Base-by-base conservation (phyloP, 768 basidiomycete genomes). In the Termitomyces sp. region DNA sequence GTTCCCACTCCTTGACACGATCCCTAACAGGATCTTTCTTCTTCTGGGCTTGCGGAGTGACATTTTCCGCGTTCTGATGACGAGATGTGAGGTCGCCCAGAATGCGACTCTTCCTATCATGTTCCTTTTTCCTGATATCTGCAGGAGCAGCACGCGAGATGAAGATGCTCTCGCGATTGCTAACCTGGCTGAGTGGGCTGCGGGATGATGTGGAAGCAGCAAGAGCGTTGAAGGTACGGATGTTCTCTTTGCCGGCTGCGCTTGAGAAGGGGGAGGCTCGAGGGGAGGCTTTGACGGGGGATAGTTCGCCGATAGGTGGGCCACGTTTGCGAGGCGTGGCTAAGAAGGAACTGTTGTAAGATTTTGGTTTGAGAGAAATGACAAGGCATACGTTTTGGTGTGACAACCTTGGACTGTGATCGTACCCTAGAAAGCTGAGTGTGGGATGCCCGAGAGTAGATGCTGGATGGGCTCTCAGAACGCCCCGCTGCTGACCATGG, bases 1-100 rank as follows among this genome's bases (percentile, higher is more conserved):
- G 73, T 64, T 91, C 88, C 88, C 89, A 91, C 60, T 89, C 88
- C 59, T 76, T 76, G 60, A 90, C 84, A 11, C 89, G 76, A 54
- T 88, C 81, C 54, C 77, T 78, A 16, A 79, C 79, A 51, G 69
- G 73, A 42, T 79, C 80, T 50, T 76, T 77, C 55, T 71, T 63
- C 65, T 56, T 39, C 33, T 54, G 50, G 33, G 27, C 42, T 16
- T 39, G 36, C 25, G 31, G n/a, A 32, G 23, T 15, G 6, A 36
- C 49, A 29, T 64, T 66, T 46, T 66, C 64, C 12, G 29, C 29
- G 32, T 67, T 70, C 29, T 62, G 52, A 59, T 61, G 68, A 27
- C 68, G 59, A 32, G 54, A 68, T 5, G 76, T 78, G 25, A 78
- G 60, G 51, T 80, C 77, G 10, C 63, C 68, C 9, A 80, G 64